phyloP scores from a whole-genome alignment of 345 rosid genomes.

The Sonneratia caseolaris region DNA sequence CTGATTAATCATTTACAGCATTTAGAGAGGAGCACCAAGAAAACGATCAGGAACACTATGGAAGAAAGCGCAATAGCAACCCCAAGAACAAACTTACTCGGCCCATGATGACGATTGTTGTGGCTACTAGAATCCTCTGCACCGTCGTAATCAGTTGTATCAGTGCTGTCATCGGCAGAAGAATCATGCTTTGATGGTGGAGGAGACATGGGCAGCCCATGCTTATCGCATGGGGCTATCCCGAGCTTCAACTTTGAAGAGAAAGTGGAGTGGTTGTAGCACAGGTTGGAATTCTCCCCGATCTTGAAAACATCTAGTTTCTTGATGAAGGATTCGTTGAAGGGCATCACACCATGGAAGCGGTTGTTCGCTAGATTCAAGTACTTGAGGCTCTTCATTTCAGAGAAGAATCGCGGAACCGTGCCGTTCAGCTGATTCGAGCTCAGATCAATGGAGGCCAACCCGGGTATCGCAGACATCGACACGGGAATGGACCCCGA shows the following conservation, averaged over 20 bases:
- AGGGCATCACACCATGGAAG: constrained; percentile 77
- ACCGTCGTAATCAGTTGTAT: constrained; percentile 44
- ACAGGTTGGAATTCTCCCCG: constrained; percentile 69
- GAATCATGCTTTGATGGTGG: constrained; percentile 56
- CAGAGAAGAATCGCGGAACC: constrained; percentile 57
- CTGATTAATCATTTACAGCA: constrained; percentile 37
- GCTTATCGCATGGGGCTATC: constrained; percentile 75
- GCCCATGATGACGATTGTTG: constrained; percentile 51
- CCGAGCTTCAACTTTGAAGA: constrained; percentile 78
- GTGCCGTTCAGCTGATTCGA: constrained; percentile 85
- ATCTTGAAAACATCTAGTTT: constrained; percentile 52
- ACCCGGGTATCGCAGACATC: constrained; percentile 57
- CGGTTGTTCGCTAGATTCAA: constrained; percentile 64
- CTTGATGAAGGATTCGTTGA: constrained; percentile 61
- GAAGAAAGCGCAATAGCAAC: constrained; percentile 78
- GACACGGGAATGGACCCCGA: constrained; percentile 83
- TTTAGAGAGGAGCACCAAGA: constrained; percentile 70
- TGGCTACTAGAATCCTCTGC: constrained; percentile 26
- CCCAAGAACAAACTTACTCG: constrained; percentile 81
- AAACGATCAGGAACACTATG: constrained; percentile 72
- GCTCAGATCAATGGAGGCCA: constrained; percentile 74
- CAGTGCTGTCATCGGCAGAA: constrained; percentile 24
- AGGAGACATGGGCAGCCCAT: constrained; percentile 77
- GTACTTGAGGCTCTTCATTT: constrained; percentile 55
- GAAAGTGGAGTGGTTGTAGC: constrained; percentile 62